Percentiles rank a stretch among this genome's conserved stretches.
Conservation (phyloP, 1,284 basidiomycete genomes). For the Sporisorium exsertum region DNA sequence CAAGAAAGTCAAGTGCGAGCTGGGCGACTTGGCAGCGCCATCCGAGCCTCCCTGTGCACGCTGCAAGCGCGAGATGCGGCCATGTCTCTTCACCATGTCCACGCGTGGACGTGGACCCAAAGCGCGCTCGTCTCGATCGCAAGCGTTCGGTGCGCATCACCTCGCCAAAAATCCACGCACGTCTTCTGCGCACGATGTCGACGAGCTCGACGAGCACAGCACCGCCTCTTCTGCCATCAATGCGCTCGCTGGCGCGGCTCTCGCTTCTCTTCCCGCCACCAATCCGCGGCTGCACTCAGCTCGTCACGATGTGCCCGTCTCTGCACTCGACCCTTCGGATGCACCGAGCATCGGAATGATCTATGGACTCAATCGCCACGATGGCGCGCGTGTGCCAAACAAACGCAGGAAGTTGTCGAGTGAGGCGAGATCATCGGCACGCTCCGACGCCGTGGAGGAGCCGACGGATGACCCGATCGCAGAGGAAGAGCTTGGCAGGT, state of each 20-base stretch:
- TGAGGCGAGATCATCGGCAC: neutral
- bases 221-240: slow-evolving; percentile 38
- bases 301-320: slow-evolving; percentile 47
- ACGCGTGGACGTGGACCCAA: slow-evolving; percentile 47
- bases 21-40: slow-evolving; percentile 47
- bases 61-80: slow-evolving; percentile 49
- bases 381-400: slow-evolving; percentile 7
- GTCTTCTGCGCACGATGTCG: slow-evolving; percentile 21
- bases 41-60: slow-evolving; percentile 53
- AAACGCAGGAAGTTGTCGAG: slow-evolving; percentile 33
- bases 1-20: slow-evolving; percentile 55
- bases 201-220: slow-evolving; percentile 37
- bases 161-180: slow-evolving; percentile 45
- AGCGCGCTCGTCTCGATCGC: slow-evolving; percentile 44
- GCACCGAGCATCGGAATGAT: slow-evolving; percentile 53
- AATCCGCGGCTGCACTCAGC: slow-evolving; percentile 38
- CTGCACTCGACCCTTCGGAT: slow-evolving; percentile 43
- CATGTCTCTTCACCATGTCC: slow-evolving; percentile 54
- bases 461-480: slow-evolving; percentile 8
- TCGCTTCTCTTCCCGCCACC: slow-evolving; percentile 36
- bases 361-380: slow-evolving; percentile 46
- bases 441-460: neutral
- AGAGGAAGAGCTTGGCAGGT: slow-evolving; percentile 7
- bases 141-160: slow-evolving; percentile 46
- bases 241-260: slow-evolving; percentile 46